Evolutionary conservation across 1,139 yeast species (phyloP).

Genomic region (Yamadazyma buinensis): DNA sequence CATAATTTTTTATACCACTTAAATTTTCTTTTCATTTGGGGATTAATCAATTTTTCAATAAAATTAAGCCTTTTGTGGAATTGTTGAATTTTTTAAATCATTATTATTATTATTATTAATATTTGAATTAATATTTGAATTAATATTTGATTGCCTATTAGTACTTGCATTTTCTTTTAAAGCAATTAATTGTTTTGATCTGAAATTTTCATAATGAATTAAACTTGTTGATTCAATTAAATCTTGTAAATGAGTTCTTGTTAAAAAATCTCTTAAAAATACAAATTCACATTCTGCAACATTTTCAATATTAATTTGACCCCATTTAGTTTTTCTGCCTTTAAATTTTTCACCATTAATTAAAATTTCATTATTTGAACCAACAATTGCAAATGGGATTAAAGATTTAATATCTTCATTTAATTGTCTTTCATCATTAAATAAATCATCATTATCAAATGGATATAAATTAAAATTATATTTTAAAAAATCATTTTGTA

Average conservation of each 20-base stretch:
- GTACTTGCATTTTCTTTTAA: slow-evolving; percentile 80
- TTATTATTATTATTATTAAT: too few relatives aligned
- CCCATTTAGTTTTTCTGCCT: slow-evolving; percentile 94
- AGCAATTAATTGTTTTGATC: slow-evolving; percentile 91
- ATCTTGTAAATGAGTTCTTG: slow-evolving; percentile 94
- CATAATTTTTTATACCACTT: too few relatives aligned
- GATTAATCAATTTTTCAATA: too few relatives aligned
- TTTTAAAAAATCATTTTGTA: slow-evolving; percentile 74
- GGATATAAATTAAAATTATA: slow-evolving; percentile 84
- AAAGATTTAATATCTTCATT: slow-evolving; percentile 73
- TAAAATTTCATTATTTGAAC: slow-evolving; percentile 78
- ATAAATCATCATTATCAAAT: slow-evolving; percentile 69
- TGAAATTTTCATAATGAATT: slow-evolving; percentile 87
- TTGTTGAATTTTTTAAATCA: slow-evolving; percentile 1
- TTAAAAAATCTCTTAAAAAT: slow-evolving; percentile 86
- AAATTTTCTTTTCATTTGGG: not conserved
- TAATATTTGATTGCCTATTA: slow-evolving; percentile 28
- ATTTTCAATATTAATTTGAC: slow-evolving; percentile 87
- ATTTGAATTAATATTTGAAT: too few relatives aligned
- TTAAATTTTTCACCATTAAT: slow-evolving; percentile 75
- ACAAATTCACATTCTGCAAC: slow-evolving; percentile 94
- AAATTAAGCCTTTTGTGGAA: slow-evolving; percentile 3
- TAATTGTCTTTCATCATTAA: slow-evolving; percentile 77
- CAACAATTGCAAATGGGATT: slow-evolving; percentile 93
- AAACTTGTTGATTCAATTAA: slow-evolving; percentile 89